Conservation (phyloP, 2,329 filamentous ascomycete species). For the Neocucurbitaria cava region DNA sequence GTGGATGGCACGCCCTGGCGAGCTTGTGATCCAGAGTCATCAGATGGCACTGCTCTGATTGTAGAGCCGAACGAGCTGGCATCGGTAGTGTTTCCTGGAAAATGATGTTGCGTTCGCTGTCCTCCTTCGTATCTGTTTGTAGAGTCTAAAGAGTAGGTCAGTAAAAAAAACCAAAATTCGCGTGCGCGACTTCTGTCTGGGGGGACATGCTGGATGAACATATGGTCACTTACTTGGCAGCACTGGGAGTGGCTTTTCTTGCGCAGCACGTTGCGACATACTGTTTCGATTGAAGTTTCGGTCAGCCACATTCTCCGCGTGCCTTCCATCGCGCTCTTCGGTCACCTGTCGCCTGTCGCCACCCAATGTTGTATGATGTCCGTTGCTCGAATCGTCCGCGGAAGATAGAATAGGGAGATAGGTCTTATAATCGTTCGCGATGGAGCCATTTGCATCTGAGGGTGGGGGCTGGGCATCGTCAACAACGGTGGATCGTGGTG, state of each 20-base stretch:
- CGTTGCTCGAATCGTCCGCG: slow-evolving; percentile 9
- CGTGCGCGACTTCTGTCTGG: not conserved
- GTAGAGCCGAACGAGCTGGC: slow-evolving; percentile 3
- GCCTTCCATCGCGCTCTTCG: slow-evolving; percentile 36
- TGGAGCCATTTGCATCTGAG: slow-evolving; percentile 15
- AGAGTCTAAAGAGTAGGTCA: slow-evolving; percentile 9
- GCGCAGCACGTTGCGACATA: slow-evolving; percentile 6
- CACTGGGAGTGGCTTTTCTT: slow-evolving; percentile 7
- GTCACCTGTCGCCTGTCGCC: slow-evolving; percentile 24
- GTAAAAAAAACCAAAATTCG: not conserved
- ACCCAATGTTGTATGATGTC: slow-evolving; percentile 27
- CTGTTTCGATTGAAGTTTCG: slow-evolving; percentile 32
- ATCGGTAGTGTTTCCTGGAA: not conserved
- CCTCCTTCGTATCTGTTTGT: not conserved
- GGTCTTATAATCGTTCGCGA: slow-evolving; percentile 30
- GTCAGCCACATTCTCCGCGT: slow-evolving; percentile 61
- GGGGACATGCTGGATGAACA: not conserved
- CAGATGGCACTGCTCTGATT: slow-evolving; percentile 8
- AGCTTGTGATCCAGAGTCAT: not conserved
- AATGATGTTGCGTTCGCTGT: not conserved
- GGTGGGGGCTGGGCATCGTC: slow-evolving; percentile 2
- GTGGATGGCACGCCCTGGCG: not conserved
- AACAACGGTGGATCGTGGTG: not conserved
- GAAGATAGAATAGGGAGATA: slow-evolving; percentile 26
- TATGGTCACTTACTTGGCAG: slow-evolving; percentile 13